Evolutionary conservation across 2,329 filamentous ascomycete species (phyloP).

Genomic region (Myriangium duriaei): DNA sequence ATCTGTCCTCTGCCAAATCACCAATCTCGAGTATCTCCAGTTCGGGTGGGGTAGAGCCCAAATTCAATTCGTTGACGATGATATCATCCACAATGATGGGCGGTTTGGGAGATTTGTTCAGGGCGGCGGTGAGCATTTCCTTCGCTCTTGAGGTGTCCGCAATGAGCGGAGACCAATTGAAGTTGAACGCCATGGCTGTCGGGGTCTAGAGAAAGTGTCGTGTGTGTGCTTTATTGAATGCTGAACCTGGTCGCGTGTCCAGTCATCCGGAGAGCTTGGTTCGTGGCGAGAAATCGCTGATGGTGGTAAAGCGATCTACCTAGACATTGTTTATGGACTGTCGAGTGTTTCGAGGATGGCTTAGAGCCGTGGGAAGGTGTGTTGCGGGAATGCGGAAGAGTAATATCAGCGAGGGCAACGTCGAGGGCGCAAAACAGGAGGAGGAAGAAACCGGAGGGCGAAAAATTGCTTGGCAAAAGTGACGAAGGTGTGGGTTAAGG

Average conservation of each 20-base stretch:
- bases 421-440: not conserved
- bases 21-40: constrained; percentile 96
- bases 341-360: too few species aligned
- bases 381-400: too few species aligned
- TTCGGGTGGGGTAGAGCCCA: constrained; percentile 87
- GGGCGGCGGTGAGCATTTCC: constrained; percentile 82
- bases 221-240: not conserved
- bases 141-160: constrained; percentile 85
- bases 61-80: constrained; percentile 91
- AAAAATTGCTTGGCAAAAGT: not conserved
- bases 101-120: constrained; percentile 96
- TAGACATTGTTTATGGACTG: too few species aligned
- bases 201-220: not conserved
- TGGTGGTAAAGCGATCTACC: too few species aligned
- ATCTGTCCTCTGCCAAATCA: constrained; percentile 90
- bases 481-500: not conserved
- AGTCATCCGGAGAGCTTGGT: not conserved
- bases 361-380: too few species aligned
- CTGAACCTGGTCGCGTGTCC: not conserved
- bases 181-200: constrained; percentile 87
- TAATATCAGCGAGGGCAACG: not conserved
- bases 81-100: constrained; percentile 99
- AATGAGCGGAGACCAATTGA: constrained; percentile 99
- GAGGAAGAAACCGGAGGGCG: not conserved
- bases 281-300: too few species aligned